Evolutionary conservation across 768 basidiomycete genomes (phyloP), one percentile per base, ranked within the genome.

Genomic region (Mycena floridula): DNA sequence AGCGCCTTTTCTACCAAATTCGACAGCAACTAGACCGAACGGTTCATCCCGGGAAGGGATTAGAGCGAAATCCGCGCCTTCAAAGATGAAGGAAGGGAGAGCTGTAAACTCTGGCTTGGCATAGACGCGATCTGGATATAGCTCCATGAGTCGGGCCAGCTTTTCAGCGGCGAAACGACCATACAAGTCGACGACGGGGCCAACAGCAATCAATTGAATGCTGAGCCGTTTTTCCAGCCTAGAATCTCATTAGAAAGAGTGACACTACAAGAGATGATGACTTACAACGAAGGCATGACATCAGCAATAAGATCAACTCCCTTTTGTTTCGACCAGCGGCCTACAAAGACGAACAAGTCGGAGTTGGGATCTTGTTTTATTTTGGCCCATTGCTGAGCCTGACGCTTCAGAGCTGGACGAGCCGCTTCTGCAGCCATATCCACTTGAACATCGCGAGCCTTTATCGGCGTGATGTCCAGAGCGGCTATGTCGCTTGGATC

Each of bases 71-170:
- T 96, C 93, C 30, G 93, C 93, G 54, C 93, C 93, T 53, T 85
- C 85, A 71, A 96, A 96, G 45, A 96, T 66, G 62, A 89, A 96
- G 0, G 93, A 91, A 1, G 93, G 93, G 21, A 96, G 69, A 1
- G 89, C 85, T 12, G 93, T 96, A 66, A 95, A 96, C 67, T 96
- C 93, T 21, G 93, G 93, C 61, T 94, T 95, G n/a, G 93, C 95
- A 66, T 63, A 93, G 25, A 96, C 91, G 21, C 91, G 85, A 52
- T 91, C 90, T 0, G 93, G 93, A 59, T 92, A 93, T 60, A 96
- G 76, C 61, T 95, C 89, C 91, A 95, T 95, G 40, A 96, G 73
- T 38, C 93, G 81, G 12, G 82, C 84, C 26, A 96, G 75, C 63
- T 95, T 96, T 63, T 95, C 91, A 6, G 93, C 93, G 11, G 93